Base-by-base conservation (phyloP, 306 rosid species). In the Malus fusca region DNA sequence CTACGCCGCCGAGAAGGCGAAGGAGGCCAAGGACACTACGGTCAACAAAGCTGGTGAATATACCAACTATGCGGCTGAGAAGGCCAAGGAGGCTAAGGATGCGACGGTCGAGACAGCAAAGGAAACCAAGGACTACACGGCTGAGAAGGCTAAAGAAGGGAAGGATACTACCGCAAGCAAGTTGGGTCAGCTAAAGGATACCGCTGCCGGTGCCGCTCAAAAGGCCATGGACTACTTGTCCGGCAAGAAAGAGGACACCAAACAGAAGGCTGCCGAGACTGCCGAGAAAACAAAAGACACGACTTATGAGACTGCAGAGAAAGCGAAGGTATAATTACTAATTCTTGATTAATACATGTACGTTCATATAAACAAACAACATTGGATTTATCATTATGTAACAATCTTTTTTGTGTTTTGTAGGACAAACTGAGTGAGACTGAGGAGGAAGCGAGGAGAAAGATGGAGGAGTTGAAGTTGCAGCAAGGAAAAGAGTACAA, bases 181-280 rank as follows among this genome's bases (percentile, higher is more conserved):
- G 81, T 88, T 92, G 21, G 93, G 90, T 6, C 91, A 82, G 79
- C 48, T 92, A 9, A 91, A 88, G 69, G 90, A 89, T 25, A 75
- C 90, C 0, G 88, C 97, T n/a, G 81, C 88, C 1, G 91, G 76
- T 25, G 91, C 93, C 1, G 91, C 92, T 0, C 79, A 77, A 63
- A 79, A 81, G 30, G 91, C 96, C 3, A 78, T 89, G 84, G 94
- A 71, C 52, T 86, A 76, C 85, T 86, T 92, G 72, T 30, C 92
- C 0, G 92, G 84, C 1, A 88, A 86, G 88, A 87, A 80, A 74
- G 97, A 91, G 17, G 97, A 88, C 44, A 69, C 85, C 1, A 84
- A 82, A 60, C 60, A 86, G 55, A 80, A 74, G 69, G 30, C 87
- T 17, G 70, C 76, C 0, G 98, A 91, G 26, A 81, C 92, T 0